Percentiles rank a stretch among this genome's conserved stretches.
Conservation (phyloP, 2,329 filamentous ascomycete species). For the Xylariaceae sp. region DNA sequence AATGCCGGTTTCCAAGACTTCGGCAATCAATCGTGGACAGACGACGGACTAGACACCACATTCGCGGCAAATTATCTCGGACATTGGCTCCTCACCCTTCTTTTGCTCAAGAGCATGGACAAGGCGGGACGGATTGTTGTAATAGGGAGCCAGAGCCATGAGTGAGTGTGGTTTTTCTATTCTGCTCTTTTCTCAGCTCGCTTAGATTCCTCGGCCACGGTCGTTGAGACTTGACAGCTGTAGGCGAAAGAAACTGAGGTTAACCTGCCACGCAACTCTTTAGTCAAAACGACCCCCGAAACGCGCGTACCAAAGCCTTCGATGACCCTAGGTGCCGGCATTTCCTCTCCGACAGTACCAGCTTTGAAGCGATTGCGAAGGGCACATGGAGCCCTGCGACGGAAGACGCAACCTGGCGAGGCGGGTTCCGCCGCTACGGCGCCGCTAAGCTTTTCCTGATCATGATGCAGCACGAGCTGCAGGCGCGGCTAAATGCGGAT, state of each 20-base stretch:
- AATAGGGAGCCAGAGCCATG: conserved; percentile 29
- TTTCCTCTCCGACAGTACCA: conserved; percentile 13
- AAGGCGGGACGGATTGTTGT: conserved; percentile 30
- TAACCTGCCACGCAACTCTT: not conserved
- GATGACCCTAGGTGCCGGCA: conserved; percentile 16
- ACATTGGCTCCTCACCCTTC: conserved; percentile 30
- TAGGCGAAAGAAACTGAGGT: conserved; percentile 4
- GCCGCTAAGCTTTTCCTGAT: conserved; percentile 25
- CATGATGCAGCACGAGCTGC: conserved; percentile 29
- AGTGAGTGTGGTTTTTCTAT: conserved; percentile 18
- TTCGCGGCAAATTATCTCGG: conserved; percentile 31
- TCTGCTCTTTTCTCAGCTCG: not conserved
- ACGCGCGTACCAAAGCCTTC: conserved; percentile 4
- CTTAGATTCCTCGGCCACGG: no score
- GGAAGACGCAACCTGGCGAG: conserved; percentile 21
- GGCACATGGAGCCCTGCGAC: conserved; percentile 20
- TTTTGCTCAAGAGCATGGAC: conserved; percentile 33
- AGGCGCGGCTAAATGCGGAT: conserved; percentile 18
- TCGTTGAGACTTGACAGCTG: no score
- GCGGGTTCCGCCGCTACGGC: conserved; percentile 24
- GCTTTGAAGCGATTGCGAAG: conserved; percentile 19
- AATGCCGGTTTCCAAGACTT: conserved; percentile 24
- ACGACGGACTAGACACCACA: conserved; percentile 31
- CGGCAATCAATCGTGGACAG: conserved; percentile 25
- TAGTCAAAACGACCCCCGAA: conserved; percentile 9